Evolutionary conservation across 768 basidiomycete species (phyloP), one percentile per base, ranked within the genome.

Genomic region (Psilocybe cyanescens): DNA sequence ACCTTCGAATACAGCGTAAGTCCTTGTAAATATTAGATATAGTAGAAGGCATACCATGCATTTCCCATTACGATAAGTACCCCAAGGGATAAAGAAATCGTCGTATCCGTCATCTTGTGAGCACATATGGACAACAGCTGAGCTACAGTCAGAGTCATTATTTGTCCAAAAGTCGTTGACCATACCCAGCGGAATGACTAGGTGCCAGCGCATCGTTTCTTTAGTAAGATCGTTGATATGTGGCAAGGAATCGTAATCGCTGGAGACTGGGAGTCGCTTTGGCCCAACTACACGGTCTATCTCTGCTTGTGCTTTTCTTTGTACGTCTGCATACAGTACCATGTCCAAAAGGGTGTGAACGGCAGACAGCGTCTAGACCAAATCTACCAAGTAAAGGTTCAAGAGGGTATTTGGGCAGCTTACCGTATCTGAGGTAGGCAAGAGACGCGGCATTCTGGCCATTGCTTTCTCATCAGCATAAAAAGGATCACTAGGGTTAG

Each of bases 21-120:
- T 24, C 24, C 24, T 24, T 24, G 24, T 24, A 48, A 6, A 41
- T 11, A 17, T 31, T 7, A 31, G 58, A 5, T 24, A 39, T 52
- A n/a, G 8, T 16, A 19, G 31, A 9, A 24, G 11, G 33, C 14
- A 35, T 55, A 74, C 73, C 75, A 75, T 30, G 64, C 65, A 54
- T 73, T 74, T 28, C 69, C 71, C 17, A 75, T 58, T 8, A 76
- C 64, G n/a, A 73, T 67, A 29, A 24, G 72, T 69, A n/a, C 74
- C 73, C 49, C 68, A 67, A 12, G 71, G 71, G 54, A 72, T 74
- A 31, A 66, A 72, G 58, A 67, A 73, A 12, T 71, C 72, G 53
- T 69, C 63, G 33, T 74, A 71, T 16, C 70, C 67, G 50, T 75
- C 74, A 53, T 71, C 72, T 29, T 68, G 65, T 8, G 69, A 65